These are phyloP conservation scores for Sideroxylon spinosum DNA, from an alignment of 179 eudicot genomes.

Conservation along the genomic window DNA sequence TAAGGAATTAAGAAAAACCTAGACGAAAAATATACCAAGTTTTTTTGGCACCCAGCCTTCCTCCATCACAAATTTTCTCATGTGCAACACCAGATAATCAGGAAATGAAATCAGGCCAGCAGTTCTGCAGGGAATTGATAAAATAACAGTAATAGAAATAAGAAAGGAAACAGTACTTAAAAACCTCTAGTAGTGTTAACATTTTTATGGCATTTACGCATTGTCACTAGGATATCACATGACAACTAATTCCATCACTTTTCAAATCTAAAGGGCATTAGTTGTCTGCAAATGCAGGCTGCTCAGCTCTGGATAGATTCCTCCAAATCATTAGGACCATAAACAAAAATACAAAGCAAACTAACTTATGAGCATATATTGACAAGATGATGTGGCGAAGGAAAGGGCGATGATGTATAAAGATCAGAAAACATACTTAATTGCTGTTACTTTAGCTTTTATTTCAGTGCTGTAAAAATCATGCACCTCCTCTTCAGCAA, in stretches of 20 bases:
- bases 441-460: slow-evolving; percentile 75
- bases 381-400: background rate
- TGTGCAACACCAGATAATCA: slow-evolving; percentile 93
- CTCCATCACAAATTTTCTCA: slow-evolving; percentile 95
- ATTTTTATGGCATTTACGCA: slow-evolving; percentile 2
- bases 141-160: background rate
- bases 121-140: slow-evolving; percentile 41
- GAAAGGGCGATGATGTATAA: background rate
- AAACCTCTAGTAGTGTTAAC: background rate
- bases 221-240: background rate
- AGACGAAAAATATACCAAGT: slow-evolving; percentile 49
- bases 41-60: slow-evolving; percentile 99
- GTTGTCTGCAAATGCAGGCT: slow-evolving; percentile 2
- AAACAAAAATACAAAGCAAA: background rate
- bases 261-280: background rate
- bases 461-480: slow-evolving; percentile 88
- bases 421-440: slow-evolving; percentile 56
- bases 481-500: slow-evolving; percentile 85
- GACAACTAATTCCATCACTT: background rate
- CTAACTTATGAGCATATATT: background rate
- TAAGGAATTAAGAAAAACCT: slow-evolving; percentile 1
- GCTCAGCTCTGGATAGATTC: background rate
- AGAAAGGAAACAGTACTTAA: background rate
- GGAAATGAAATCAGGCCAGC: slow-evolving; percentile 94
- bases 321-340: background rate